phyloP scores from a whole-genome alignment of 257 asterid genomes.

The Nicotiana tomentosiformis region DNA sequence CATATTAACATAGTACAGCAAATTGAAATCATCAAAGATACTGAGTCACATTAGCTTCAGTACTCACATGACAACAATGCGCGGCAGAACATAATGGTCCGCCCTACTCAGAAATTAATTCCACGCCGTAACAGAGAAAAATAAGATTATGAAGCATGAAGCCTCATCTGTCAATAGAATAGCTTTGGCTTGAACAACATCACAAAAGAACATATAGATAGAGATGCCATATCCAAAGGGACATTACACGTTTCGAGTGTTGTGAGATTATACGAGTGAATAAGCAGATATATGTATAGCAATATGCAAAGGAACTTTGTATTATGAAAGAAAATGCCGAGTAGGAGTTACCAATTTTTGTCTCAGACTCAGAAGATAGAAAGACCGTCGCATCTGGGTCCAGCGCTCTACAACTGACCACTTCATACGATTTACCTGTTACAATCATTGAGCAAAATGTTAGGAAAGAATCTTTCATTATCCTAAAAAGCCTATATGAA shows the following conservation, averaged over 20 bases:
- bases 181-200: not conserved
- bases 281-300: not conserved
- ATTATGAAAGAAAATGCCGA: not conserved
- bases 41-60: not conserved
- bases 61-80: not conserved
- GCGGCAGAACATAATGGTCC: not conserved
- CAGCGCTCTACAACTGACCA: constrained; percentile 40
- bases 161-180: not conserved
- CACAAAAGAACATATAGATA: not conserved
- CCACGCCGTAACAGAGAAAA: not conserved
- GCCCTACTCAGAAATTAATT: not conserved
- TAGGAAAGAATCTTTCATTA: not conserved
- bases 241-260: not conserved
- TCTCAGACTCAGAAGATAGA: constrained; percentile 40
- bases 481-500: not conserved
- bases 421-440: constrained; percentile 57
- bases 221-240: not conserved
- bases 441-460: not conserved
- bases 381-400: constrained; percentile 48
- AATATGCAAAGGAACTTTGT: not conserved
- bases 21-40: not conserved
- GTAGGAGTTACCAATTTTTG: constrained; percentile 45
- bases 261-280: not conserved
- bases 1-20: not conserved
- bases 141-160: not conserved